Conservation (phyloP, 805 yeast species). For the Saccharomycopsis malanga region DNA sequence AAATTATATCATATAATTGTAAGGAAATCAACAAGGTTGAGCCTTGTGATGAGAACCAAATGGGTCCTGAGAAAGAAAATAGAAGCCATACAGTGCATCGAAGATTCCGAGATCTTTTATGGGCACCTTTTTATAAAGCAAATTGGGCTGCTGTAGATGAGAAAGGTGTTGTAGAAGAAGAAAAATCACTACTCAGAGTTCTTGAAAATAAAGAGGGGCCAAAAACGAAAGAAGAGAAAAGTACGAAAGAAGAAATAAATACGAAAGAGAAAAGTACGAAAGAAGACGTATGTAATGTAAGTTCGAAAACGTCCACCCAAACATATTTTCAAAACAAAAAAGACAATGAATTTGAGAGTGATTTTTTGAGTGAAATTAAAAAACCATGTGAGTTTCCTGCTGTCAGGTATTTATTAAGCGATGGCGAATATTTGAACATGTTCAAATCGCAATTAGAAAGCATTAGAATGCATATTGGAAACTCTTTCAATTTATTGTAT, state of each 20-base stretch:
- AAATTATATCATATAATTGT: neutral
- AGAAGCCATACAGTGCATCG: neutral
- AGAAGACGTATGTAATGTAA: too few relatives aligned
- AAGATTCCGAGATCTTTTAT: too few relatives aligned
- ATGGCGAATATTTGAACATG: neutral
- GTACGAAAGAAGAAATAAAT: too few relatives aligned
- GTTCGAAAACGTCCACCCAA: too few relatives aligned
- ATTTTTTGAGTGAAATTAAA: too few relatives aligned
- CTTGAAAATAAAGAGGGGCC: too few relatives aligned
- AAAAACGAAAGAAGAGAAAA: too few relatives aligned
- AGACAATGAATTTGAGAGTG: too few relatives aligned
- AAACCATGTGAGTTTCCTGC: too few relatives aligned
- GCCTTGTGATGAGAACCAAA: neutral
- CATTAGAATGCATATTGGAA: slow-evolving; percentile 11
- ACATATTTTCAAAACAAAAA: too few relatives aligned
- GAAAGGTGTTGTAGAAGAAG: neutral
- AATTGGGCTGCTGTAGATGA: neutral
- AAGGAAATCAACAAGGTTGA: neutral
- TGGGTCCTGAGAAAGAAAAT: neutral
- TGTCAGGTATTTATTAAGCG: neutral
- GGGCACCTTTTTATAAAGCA: too few relatives aligned
- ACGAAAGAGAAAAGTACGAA: too few relatives aligned
- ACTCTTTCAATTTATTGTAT: slow-evolving; percentile 5
- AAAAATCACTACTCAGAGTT: neutral
- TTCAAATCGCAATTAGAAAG: slow-evolving; percentile 10